Conservation (phyloP, 2,329 filamentous ascomycete genomes). For the Aspergillus proliferans region DNA sequence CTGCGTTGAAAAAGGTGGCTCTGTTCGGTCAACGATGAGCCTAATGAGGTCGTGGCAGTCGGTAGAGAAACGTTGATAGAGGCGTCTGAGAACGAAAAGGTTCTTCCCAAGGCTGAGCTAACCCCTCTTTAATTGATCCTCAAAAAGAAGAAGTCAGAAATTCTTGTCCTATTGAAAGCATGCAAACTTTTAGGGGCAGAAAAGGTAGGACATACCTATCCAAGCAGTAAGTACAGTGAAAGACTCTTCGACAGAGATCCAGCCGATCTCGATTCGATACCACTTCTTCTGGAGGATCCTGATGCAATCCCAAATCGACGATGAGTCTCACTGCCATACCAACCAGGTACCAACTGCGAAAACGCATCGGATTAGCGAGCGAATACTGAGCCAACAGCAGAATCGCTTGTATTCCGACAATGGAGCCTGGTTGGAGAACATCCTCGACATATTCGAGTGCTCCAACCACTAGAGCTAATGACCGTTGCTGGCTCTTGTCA, state of each 20-base stretch:
- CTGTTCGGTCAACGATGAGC: constrained; percentile 40
- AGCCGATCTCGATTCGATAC: constrained; percentile 62
- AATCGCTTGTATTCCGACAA: constrained; percentile 79
- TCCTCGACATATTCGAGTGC: constrained; percentile 74
- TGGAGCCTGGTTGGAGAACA: constrained; percentile 77
- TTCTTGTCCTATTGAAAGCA: not conserved
- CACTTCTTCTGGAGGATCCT: constrained; percentile 72
- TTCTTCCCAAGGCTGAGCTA: constrained; percentile 77
- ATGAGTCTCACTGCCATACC: constrained; percentile 83
- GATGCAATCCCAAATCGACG: constrained; percentile 85
- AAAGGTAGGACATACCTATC: constrained; percentile 58
- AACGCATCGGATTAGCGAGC: constrained; percentile 81
- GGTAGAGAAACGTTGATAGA: constrained; percentile 77
- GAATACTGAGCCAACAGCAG: constrained; percentile 83
- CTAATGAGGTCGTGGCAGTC: constrained; percentile 40
- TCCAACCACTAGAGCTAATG: constrained; percentile 54
- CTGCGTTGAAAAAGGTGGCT: constrained; percentile 47
- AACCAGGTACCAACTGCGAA: constrained; percentile 89
- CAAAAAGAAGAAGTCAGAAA: constrained; percentile 9
- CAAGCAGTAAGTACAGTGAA: constrained; percentile 83
- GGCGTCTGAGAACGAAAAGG: constrained; percentile 91
- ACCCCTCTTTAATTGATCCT: constrained; percentile 55
- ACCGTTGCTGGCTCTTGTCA: constrained; percentile 58
- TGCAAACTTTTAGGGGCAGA: not conserved
- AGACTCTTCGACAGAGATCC: constrained; percentile 74